phyloP scores from a whole-genome alignment of 2,329 filamentous ascomycete genomes.

The Corinectria fuckeliana region DNA sequence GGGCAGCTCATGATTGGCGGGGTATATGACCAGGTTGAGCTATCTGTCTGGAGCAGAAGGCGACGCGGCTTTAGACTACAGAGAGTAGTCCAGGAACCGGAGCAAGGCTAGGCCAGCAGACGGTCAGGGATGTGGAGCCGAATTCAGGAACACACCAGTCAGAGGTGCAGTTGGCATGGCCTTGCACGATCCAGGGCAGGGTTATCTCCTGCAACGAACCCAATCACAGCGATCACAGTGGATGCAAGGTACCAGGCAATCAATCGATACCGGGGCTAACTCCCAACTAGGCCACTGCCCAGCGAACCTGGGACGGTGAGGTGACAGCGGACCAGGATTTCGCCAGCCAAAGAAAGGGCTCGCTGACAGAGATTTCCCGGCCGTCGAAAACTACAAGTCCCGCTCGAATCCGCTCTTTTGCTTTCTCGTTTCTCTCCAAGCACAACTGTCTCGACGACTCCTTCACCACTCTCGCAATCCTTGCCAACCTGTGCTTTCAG shows the following conservation, averaged over 20 bases:
- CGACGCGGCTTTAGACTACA: conserved; percentile 31
- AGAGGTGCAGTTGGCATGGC: conserved; percentile 30
- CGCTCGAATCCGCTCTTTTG: conserved; percentile 25
- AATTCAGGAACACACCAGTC: conserved; percentile 37
- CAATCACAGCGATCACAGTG: conserved; percentile 29
- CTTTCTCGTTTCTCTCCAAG: conserved; percentile 18
- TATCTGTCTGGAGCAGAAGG: conserved; percentile 15
- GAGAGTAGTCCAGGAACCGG: conserved; percentile 26
- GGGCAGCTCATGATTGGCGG: conserved; percentile 30
- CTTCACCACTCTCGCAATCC: conserved; percentile 20
- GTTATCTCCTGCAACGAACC: conserved; percentile 15
- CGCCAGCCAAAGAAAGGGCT: conserved; percentile 12
- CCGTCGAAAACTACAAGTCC: conserved; percentile 40
- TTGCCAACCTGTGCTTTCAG: conserved; percentile 31
- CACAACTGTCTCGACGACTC: conserved; percentile 31
- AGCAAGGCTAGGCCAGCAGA: conserved; percentile 17
- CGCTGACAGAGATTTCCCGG: conserved; percentile 32
- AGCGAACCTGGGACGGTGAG: conserved; percentile 20
- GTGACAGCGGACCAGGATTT: conserved; percentile 31
- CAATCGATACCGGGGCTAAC: conserved; percentile 33
- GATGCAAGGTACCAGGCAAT: conserved; percentile 36
- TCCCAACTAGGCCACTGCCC: conserved; percentile 11
- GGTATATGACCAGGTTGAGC: not conserved
- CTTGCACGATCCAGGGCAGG: conserved; percentile 31
- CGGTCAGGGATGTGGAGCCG: conserved; percentile 27